Base-by-base conservation (phyloP, 1,284 basidiomycete species). In the Fomes fomentarius region DNA sequence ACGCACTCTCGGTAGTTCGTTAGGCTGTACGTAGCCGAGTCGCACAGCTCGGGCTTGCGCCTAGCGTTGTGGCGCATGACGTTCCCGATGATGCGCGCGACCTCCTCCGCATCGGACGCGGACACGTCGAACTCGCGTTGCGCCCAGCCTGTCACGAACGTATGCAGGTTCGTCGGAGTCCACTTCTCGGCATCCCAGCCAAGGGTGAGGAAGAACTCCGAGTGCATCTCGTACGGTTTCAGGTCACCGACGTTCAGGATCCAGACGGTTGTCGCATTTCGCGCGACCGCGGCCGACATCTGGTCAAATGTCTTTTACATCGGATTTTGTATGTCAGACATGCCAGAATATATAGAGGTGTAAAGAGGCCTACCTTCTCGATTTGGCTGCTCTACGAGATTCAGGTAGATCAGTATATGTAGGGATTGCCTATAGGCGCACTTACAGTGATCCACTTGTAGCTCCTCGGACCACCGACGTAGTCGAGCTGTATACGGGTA, bases 151-250 rank as follows among this genome's bases (percentile, higher is more conserved):
- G 71, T 72, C 28, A 86, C 79, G 64, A 80, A 91, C 7, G 66
- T 71, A 44, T 77, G 66, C 34, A 88, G 63, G 58, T 85, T 85
- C 51, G 77, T 72, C 8, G 72, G 74, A 15, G 73, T 77, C 78
- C 81, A 84, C 10, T 73, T 67, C 0, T 80, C 72, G 0, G 81
- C 69, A 62, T 90, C 78, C 76, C 83, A 91, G 1, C 79, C 87
- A 44, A 81, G 79, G 17, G 73, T 75, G 58, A 90, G 71, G 75
- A 87, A 89, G 67, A 86, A 89, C 59, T 90, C 86, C 21, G 77
- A 83, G 40, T 85, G 81, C 63, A 84, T 78, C 61, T 91, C 89
- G 62, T 85, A 85, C 0, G 86, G 85, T 66, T 91, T 91, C 34
- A 91, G 69, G 62, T 91, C 88, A 19, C 87, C 87, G 31, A 86